Base-by-base conservation (phyloP, 306 rosid species). In the Mucuna pruriens region DNA sequence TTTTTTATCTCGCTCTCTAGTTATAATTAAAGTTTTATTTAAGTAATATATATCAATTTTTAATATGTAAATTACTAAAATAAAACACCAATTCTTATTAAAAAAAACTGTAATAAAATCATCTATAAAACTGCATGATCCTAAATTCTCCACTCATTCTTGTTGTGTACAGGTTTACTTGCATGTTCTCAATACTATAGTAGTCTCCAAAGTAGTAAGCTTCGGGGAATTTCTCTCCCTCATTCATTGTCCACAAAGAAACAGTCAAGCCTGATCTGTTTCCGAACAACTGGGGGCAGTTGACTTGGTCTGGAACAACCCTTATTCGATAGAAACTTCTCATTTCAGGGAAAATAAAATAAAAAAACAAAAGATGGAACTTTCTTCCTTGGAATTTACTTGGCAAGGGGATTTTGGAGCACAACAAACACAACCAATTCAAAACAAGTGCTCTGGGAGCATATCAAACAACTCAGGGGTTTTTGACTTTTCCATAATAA, bases 351-450 rank as follows among this genome's bases (percentile, higher is more conserved):
- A 17, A 51, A 51, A 11, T n/a, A 51, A 55, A 0, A 7, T 22
- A 9, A 4, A 44, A 36, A 25, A 26, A 11, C 0, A 58, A 58
- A 12, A 23, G 3, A 2, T 60, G 5, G 34, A 58, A 76, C 45
- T 83, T 51, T 78, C 75, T 70, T 19, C 25, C 22, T 10, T 6
- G 70, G 33, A 77, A 77, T 19, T 60, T 71, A 51, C 79, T 51
- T 4, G 34, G 66, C 60, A 46, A 15, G 17, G 36, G 16, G 20
- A 38, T 17, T 42, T 74, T 25, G 12, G 61, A 55, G 8, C 2
- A 26, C 1, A 48, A 20, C 54, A 51, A 19, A 12, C 5, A 17
- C 0, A 19, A 4, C 38, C 76, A 72, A 34, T 34, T 73, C 33
- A 33, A 72, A 52, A 26, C 64, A 57, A 54, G 61, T 54, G 9